A percentile compares a stretch with the other conserved stretches of the same genome.
Conservation (phyloP, 176 grass and related monocot genomes). For the Aegilops tauschii region DNA sequence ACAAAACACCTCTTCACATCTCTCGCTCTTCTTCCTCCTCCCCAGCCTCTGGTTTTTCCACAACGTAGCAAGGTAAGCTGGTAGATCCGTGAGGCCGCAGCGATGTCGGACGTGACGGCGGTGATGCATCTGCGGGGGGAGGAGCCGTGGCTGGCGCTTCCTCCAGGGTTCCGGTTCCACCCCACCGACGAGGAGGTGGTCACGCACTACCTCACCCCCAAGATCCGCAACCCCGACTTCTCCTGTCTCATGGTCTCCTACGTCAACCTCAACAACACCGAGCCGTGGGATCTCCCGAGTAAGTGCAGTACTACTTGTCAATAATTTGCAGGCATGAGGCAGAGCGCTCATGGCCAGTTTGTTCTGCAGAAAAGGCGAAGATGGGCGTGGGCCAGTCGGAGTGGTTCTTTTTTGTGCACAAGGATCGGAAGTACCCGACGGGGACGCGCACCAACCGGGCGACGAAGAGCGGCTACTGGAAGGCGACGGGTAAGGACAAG, state of each 20-base stretch:
- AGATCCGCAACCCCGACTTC: constrained; percentile 45
- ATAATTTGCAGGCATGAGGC: no score
- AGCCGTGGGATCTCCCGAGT: constrained; percentile 93
- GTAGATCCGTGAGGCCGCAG: no score
- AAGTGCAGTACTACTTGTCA: not conserved
- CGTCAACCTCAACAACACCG: constrained; percentile 88
- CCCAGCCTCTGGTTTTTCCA: not conserved
- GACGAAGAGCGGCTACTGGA: constrained; percentile 81
- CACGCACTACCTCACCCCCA: constrained; percentile 56
- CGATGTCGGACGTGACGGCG: constrained; percentile 35
- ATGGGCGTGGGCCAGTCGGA: constrained; percentile 66
- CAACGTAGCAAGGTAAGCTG: no score
- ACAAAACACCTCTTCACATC: not conserved
- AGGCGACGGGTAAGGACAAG: constrained; percentile 92
- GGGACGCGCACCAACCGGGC: constrained; percentile 84
- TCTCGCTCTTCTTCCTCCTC: no score
- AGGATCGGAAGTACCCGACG: constrained; percentile 91
- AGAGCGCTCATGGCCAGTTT: not conserved
- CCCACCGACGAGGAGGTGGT: constrained; percentile 87
- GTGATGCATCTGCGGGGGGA: constrained; percentile 22
- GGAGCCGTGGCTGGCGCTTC: constrained; percentile 40
- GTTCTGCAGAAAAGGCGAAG: constrained; percentile 58
- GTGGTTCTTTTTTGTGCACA: constrained; percentile 87
- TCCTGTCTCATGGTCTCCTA: constrained; percentile 53
- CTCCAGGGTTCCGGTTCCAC: constrained; percentile 89